phyloP scores from a whole-genome alignment of 2,329 filamentous ascomycete species.

The Zasmidium angulare region DNA sequence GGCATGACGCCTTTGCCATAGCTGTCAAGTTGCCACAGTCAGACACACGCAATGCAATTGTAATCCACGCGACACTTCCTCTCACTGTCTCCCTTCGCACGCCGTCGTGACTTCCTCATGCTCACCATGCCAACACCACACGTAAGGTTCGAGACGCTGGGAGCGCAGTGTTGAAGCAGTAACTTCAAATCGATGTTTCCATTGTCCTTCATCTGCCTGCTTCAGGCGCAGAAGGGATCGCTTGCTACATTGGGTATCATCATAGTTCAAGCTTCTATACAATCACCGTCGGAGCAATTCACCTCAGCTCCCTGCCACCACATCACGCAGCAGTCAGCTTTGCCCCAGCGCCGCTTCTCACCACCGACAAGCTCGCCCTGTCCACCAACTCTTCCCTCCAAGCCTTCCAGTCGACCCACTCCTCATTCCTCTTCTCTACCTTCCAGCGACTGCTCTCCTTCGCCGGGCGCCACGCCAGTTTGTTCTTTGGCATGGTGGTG shows the following conservation, averaged over 20 bases:
- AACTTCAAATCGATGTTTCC: no score
- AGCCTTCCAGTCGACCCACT: slow-evolving; percentile 53
- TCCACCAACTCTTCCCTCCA: slow-evolving; percentile 10
- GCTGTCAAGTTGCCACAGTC: no score
- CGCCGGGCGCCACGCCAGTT: slow-evolving; percentile 65
- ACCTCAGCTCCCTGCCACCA: background rate
- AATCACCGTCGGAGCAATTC: background rate
- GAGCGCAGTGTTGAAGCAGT: no score
- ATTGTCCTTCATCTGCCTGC: no score
- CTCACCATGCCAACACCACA: no score
- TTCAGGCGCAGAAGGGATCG: no score
- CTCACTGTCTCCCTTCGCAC: no score
- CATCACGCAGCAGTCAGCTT: background rate
- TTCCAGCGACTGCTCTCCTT: slow-evolving; percentile 65
- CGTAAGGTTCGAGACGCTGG: no score
- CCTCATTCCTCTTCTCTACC: slow-evolving; percentile 64
- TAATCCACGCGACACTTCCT: no score
- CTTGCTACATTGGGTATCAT: background rate
- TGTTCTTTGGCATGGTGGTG: slow-evolving; percentile 57
- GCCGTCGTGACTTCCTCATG: no score
- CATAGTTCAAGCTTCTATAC: slow-evolving; percentile 1
- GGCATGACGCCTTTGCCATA: no score
- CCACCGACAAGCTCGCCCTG: background rate
- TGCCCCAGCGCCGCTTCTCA: background rate
- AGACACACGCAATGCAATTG: no score